These are phyloP conservation scores for Dictyophora rubrovolvata DNA, from an alignment of 768 basidiomycete genomes.

Conservation along the genomic window DNA sequence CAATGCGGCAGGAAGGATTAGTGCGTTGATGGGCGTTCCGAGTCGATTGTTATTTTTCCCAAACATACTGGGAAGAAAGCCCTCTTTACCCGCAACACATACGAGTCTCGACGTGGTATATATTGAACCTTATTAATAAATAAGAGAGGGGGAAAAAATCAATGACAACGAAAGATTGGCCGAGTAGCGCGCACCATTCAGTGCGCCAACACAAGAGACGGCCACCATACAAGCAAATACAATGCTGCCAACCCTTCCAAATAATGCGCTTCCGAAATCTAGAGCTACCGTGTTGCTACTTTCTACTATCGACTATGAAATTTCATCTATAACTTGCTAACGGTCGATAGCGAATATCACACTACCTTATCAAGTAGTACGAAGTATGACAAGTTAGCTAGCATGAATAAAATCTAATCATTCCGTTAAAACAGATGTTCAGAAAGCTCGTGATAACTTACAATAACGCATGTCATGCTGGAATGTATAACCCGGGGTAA, in stretches of 20 bases:
- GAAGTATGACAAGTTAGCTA: constrained; percentile 86
- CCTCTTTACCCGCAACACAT: constrained; percentile 80
- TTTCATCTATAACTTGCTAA: not conserved
- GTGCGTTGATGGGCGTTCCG: constrained; percentile 82
- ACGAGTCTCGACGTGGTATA: constrained; percentile 79
- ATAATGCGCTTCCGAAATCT: constrained; percentile 83
- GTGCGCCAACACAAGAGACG: constrained; percentile 88
- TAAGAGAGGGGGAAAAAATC: not conserved
- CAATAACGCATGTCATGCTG: constrained; percentile 80
- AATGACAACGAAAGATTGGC: constrained; percentile 5
- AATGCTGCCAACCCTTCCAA: constrained; percentile 79
- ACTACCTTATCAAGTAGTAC: constrained; percentile 78
- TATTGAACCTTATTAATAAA: constrained; percentile 34
- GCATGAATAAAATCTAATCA: constrained; percentile 60
- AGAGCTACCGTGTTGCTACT: constrained; percentile 79
- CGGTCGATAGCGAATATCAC: not conserved
- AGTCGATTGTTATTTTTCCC: constrained; percentile 63
- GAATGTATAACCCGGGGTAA: constrained; percentile 82
- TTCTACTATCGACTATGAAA: constrained; percentile 46
- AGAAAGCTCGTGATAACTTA: constrained; percentile 24
- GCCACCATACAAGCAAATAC: constrained; percentile 88
- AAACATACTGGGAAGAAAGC: constrained; percentile 78
- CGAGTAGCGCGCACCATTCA: constrained; percentile 54
- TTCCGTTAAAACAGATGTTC: constrained; percentile 2
- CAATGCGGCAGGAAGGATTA: constrained; percentile 64